Evolutionary conservation across 2,329 filamentous ascomycete species (phyloP), one percentile per base, ranked within the genome.

Genomic region (Cercospora citrullina): DNA sequence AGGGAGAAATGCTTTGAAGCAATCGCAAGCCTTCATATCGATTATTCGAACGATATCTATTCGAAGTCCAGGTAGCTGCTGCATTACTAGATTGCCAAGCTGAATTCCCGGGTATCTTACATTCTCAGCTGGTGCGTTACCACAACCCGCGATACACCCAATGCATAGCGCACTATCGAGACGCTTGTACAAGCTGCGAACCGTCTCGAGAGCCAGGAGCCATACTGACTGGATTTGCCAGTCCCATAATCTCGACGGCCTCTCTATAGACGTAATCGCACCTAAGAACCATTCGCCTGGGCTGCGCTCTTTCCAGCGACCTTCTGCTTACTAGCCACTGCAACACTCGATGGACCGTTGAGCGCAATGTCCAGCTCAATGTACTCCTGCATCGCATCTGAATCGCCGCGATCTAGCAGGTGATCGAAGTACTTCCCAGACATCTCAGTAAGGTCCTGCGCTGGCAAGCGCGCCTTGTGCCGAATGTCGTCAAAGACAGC

Each of bases 361-460:
- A 97, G 87, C 78, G 96, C 91, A 53, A 89, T 87, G 77, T 99
- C 94, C 39, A 98, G 83, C 68, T 86, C 83, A 76, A 97, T 84
- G 78, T 94, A 97, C 74, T 94, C 90, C 80, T 93, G 92, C 82
- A 96, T 94, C 1, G 92, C 87, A 33, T 94, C 88, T 78, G 93
- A 91, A 69, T 88, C 89, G 14, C 94, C 94, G 64, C 91, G 86
- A 74, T 96, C 90, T 71, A 96, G 87, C 39, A 99, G 84, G 76
- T 95, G 97, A 12, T 86, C 83, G 83, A 97, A 88, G 79, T 98
- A 99, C 65, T 86, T 83, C 69, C 91, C 86, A 48, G 90, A 89
- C 5, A 99, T 81, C 55, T 93, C 90, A 77, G 90, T 91, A 79
- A 94, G 90, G 0, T 87, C 86, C 0, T 86, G 80, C 1, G 86